These are phyloP conservation scores for Penicillium cataractarum DNA, from an alignment of 495 filamentous ascomycete species.

Conservation along the genomic window DNA sequence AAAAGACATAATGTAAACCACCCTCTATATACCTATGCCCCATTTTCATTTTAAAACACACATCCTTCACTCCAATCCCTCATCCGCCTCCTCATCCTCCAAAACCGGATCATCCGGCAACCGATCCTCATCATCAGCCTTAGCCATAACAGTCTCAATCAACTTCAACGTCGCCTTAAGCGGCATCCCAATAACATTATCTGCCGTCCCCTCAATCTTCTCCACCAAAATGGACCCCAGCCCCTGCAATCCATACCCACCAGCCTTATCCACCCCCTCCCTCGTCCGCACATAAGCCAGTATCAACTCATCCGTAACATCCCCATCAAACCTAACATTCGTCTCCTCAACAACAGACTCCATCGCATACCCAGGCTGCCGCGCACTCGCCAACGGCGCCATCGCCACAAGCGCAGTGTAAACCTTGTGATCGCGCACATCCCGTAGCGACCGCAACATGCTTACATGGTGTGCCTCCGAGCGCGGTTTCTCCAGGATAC, in stretches of 20 bases:
- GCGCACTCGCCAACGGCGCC: constrained; percentile 73
- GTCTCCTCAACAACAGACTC: constrained; percentile 87
- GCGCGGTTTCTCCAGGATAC: constrained; percentile 87
- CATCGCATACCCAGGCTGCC: constrained; percentile 82
- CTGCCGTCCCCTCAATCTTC: constrained; percentile 82
- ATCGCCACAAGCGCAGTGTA: constrained; percentile 82
- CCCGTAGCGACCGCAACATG: constrained; percentile 80
- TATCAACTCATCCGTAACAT: constrained; percentile 80
- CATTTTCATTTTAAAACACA: too few species aligned
- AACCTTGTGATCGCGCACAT: constrained; percentile 73
- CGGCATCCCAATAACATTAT: constrained; percentile 97
- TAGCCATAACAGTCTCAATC: constrained; percentile 77
- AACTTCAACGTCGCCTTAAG: constrained; percentile 77
- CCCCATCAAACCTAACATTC: constrained; percentile 73
- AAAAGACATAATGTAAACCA: not conserved
- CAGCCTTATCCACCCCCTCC: constrained; percentile 95
- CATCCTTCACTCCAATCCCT: constrained; percentile 25
- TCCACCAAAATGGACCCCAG: constrained; percentile 84
- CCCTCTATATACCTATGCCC: not conserved
- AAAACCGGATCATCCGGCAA: constrained; percentile 32
- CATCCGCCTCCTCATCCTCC: constrained; percentile 32
- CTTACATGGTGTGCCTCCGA: constrained; percentile 76
- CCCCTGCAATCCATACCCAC: constrained; percentile 93
- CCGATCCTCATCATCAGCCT: constrained; percentile 58
- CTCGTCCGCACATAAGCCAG: constrained; percentile 85